Base-by-base conservation (phyloP, 257 asterid genomes). In the Lavandula angustifolia region DNA sequence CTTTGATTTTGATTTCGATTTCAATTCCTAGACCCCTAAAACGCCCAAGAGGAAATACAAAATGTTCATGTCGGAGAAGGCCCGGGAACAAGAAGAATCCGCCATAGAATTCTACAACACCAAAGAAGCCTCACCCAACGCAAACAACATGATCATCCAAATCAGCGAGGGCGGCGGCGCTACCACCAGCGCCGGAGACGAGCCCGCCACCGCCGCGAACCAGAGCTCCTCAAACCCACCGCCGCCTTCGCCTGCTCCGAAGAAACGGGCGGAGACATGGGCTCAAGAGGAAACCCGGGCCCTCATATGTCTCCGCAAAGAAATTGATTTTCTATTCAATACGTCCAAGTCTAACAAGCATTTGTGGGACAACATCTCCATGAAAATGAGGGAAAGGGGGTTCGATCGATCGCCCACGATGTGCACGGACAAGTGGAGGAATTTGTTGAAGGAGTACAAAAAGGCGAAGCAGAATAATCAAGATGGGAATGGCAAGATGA, bases 361-460 rank as follows among this genome's bases (percentile, higher is more conserved):
- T 59, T 66, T 88, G 79, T 91, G 98, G 96, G 95, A 91, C 11
- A 82, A 75, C 70, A 91, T 91, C 54, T 88, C 98, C 9, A 16
- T 77, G 79, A 91, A 88, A 64, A 91, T 91, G 96, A 88, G 88
- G 77, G 94, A 80, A 27, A 91, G 83, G 60, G 98, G 98, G 9
- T 91, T 88, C 34, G 98, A 91, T 64, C 75, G 98, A 54, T 88
- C 96, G 6, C 94, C 96, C 0, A 83, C 95, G 9, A 91, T 91
- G 98, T 91, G 98, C 18, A 91, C 97, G 11, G 97, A 87, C 51
- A 91, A 91, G 77, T 91, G 98, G 98, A 83, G 96, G 79, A 91
- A 91, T 76, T 75, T 91, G 80, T 55, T 91, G 60, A 91, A 88
- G 77, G 98, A 88, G 74, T 88, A 81, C 67, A 91, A 91, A 75